Base-by-base conservation (phyloP, 2,329 filamentous ascomycete species). In the Hypoxylon sp. region DNA sequence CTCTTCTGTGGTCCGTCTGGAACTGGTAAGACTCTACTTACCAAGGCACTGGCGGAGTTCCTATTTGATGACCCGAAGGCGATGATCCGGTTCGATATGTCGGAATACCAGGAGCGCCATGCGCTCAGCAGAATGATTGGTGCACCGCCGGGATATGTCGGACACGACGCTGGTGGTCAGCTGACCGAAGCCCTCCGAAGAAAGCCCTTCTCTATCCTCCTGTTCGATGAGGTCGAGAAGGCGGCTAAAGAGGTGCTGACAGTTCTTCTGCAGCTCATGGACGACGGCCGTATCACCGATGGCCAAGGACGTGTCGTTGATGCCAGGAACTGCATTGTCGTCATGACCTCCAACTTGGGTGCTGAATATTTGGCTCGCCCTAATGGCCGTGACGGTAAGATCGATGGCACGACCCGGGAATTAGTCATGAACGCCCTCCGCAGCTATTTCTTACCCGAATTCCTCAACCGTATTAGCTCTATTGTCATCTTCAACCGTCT, bases 61-160 rank as follows among this genome's bases (percentile, higher is more conserved):
- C 84, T 99, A 26, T 99, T 99, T 81, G 95, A 99, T 76, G 95
- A 99, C 71, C 82, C 94, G 24, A 97, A 97, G 82, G 84, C 94
- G 32, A 98, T 99, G 95, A 97, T 99, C 72, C 91, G 95, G 39
- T 97, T 99, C 81, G 95, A 99, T 77, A 99, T 99, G 95, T 98
- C 94, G 4, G 95, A 99, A 79, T 99, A 99, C 79, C 96, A 99
- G 79, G 95, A 99, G 79, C 90, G 94, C 4, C 95, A 99, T 77
- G 91, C 94, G 0, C 87, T 99, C 13, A 97, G 93, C 76, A 89
- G 95, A 64, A 97, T 99, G 93, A 99, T 99, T 71, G 95, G 95
- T 76, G 94, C 95, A 19, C 95, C 95, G 19, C 95, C 95, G 4
- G 95, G 95, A 68, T 99, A 99, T 71, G 94, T 99, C 62, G 95